Evolutionary conservation across 352 stramenopile species (phyloP), one percentile per base, ranked within the genome.

Genomic region (Pythium myriotylum): DNA sequence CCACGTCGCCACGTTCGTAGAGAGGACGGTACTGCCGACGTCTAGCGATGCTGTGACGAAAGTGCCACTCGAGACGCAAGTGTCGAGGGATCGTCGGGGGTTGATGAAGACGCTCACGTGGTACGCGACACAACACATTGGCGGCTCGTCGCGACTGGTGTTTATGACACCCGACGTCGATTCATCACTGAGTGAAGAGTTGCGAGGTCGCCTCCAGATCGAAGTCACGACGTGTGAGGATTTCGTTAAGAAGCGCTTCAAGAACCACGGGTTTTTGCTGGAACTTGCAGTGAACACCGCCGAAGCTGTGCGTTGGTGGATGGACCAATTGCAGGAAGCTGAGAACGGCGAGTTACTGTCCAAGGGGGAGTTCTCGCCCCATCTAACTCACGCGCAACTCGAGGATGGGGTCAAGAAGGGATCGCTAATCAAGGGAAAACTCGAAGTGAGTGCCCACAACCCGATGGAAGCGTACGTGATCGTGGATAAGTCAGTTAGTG

Each of bases 381-480:
- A 93, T 39, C 58, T 81, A 24, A 54, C 67, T 8, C 41, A 33
- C 17, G 46, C 66, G 0, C 78, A 88, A 45, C 54, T 89, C 1
- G 35, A 74, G 6, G 65, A 84, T 16, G 26, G 73, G 2, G 33
- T 89, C 16, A 37, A 65, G 16, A 65, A 64, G 7, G 51, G 65
- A 8, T 65, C 65, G 12, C 47, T 84, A 23, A 9, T 89, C 16
- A 57, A 73, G 6, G 85, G 85, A 4, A 77, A 74, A 45, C 72
- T 94, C 3, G 76, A 91, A 41, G 83, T 91, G 67, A 94, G 79
- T 33, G 43, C 68, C 17, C 72, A 92, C 59, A 89, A 92, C 47
- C 80, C 85, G 3, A 79, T 84, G 56, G 85, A 94, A 58, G 81
- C 83, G 4, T 92, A 82, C 54, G 85, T 94, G n/a, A 48, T 84